A percentile compares a stretch with the other conserved stretches of the same genome.
phyloP scores from a whole-genome alignment of 140 eudicot genomes.

The Stevia rebaudiana region DNA sequence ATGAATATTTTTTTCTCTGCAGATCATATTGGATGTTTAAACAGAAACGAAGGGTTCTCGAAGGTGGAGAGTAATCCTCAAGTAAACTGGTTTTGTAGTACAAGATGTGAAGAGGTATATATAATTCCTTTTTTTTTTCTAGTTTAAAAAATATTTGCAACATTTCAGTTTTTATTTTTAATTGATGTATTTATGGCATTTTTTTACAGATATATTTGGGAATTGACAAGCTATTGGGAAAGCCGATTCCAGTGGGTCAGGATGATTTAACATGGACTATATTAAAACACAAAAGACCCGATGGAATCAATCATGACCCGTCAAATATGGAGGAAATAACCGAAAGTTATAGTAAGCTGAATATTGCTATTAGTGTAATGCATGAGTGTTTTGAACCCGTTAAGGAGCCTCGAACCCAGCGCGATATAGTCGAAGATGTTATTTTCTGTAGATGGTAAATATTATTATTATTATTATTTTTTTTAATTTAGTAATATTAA shows the following conservation, averaged over 20 bases:
- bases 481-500: background rate
- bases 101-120: constrained; percentile 62
- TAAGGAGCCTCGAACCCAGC: constrained; percentile 58
- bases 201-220: constrained; percentile 58
- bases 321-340: constrained; percentile 31
- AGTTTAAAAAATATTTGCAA: background rate
- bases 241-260: constrained; percentile 51
- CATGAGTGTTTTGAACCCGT: constrained; percentile 81
- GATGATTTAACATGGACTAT: constrained; percentile 76
- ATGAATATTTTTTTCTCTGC: constrained; percentile 22
- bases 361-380: constrained; percentile 67
- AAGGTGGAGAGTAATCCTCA: constrained; percentile 25
- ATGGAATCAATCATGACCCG: constrained; percentile 19
- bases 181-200: background rate
- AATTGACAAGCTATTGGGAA: constrained; percentile 54
- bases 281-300: constrained; percentile 40
- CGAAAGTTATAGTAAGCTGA: constrained; percentile 58
- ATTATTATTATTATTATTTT: background rate
- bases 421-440: constrained; percentile 76
- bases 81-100: constrained; percentile 65
- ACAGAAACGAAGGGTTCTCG: constrained; percentile 25
- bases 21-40: constrained; percentile 70
- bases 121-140: background rate
- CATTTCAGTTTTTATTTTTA: background rate
- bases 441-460: constrained; percentile 63